phyloP scores from a whole-genome alignment of 306 rosid genomes.

The Sindora glabra region DNA sequence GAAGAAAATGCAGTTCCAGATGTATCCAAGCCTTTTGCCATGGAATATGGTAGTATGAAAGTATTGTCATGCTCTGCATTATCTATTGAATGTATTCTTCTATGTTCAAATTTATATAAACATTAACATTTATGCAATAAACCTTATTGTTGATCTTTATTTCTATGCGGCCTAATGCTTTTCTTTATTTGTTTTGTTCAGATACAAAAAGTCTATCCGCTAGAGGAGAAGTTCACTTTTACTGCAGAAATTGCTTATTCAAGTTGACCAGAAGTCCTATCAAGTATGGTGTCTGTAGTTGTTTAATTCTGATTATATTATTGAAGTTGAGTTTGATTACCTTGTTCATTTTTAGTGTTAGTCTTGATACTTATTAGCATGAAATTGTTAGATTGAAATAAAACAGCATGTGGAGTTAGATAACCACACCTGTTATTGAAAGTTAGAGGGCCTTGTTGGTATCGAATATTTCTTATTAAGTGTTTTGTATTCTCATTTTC shows the following conservation, averaged over 20 bases:
- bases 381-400: background rate
- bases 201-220: constrained; percentile 47
- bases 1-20: background rate
- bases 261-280: constrained; percentile 55
- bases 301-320: background rate
- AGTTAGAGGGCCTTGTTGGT: background rate
- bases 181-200: constrained; percentile 22
- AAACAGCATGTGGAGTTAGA: background rate
- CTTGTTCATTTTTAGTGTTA: background rate
- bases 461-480: background rate
- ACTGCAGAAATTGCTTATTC: constrained; percentile 59
- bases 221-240: constrained; percentile 52
- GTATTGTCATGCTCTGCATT: background rate
- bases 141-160: too few relatives aligned
- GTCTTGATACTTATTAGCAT: too few relatives aligned
- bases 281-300: constrained; percentile 28
- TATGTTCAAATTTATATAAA: background rate
- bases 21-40: constrained; percentile 29
- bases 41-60: constrained; percentile 46
- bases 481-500: background rate
- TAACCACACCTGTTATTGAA: background rate
- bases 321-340: background rate
- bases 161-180: background rate
- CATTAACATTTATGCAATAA: background rate
- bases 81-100: background rate